Evolutionary conservation across 257 asterid genomes (phyloP), one percentile per base, ranked within the genome.

Genomic region (Craterostigma plantagineum): DNA sequence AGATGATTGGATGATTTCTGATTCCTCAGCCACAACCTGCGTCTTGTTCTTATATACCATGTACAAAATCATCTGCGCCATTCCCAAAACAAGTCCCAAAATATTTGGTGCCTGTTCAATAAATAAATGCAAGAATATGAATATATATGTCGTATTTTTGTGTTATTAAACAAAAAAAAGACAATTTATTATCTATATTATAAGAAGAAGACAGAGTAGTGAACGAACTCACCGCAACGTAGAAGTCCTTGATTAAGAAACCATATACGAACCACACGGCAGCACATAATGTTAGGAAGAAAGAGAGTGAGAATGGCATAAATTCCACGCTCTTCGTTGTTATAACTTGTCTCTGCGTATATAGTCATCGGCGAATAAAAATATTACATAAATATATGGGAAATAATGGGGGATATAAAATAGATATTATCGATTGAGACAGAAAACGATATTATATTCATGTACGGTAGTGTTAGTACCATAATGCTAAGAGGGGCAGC

Each of bases 241-340:
- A 85, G 57, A 46, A 77, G 55, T 85, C 96, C 7, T 43, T 45
- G 43, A 75, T 72, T 37, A 77, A 44, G 13, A 72, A 51, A 11
- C 96, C 96, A 17, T 81, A 85, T 57, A 70, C 68, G 59, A 85
- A 77, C 94, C 94, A 81, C 39, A 77, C 68, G n/a, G 77, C 55
- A 0, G 92, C 82, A 16, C 91, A 72, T 0, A 77, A 12, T 0
- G 96, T 77, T 57, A 85, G 94, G 73, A 64, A 77, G 52, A 77
- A 46, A 0, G 96, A 81, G 8, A 85, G 72, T 0, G 67, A 33
- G 18, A 81, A 57, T 6, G 96, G 96, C 96, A 85, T 70, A 57
- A 57, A 85, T 50, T 81, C 92, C 0, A 81, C 94, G 46, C 96
- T 85, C 46, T 65, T 85, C 1, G 92, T 81, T 42, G 34, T 51